Evolutionary conservation across 225 moss, liverwort and hornwort species (phyloP).

Genomic region (Sphagnum contortum): DNA sequence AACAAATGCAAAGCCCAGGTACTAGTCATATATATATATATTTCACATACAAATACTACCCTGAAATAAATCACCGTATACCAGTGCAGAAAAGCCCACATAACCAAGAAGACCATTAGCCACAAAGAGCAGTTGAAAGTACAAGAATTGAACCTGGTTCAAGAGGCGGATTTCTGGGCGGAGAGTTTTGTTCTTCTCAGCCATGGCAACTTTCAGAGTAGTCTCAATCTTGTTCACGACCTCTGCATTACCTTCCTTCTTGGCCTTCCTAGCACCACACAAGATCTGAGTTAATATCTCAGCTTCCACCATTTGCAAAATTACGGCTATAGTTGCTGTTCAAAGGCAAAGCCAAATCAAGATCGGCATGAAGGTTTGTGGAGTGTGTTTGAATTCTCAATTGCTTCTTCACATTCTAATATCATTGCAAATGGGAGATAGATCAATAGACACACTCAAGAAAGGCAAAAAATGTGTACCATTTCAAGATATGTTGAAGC

Average conservation of each 20-base stretch:
- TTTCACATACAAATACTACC: too few relatives aligned
- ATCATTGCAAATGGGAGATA: neutral
- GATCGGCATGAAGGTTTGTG: neutral
- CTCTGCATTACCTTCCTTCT: conserved; percentile 95
- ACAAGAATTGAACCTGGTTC: conserved; percentile 46
- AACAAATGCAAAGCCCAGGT: neutral
- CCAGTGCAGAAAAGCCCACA: too few relatives aligned
- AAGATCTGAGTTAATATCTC: neutral
- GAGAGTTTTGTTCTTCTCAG: conserved; percentile 83
- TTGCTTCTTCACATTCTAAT: neutral
- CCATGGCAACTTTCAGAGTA: conserved; percentile 63
- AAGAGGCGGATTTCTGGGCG: conserved; percentile 87
- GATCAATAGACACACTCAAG: neutral
- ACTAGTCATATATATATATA: neutral
- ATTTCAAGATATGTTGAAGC: conserved; percentile 91
- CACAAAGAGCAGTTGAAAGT: too few relatives aligned
- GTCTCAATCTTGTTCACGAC: conserved; percentile 77
- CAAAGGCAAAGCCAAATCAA: neutral
- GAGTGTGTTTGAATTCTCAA: neutral
- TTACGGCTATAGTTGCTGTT: neutral
- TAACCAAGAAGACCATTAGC: too few relatives aligned
- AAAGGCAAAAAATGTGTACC: conserved; percentile 26
- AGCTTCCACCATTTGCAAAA: neutral
- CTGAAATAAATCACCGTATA: too few relatives aligned
- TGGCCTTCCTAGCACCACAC: conserved; percentile 93